Percentiles rank a stretch among this genome's conserved stretches.
phyloP scores from a whole-genome alignment of 345 rosid species.

The Brassica incana region DNA sequence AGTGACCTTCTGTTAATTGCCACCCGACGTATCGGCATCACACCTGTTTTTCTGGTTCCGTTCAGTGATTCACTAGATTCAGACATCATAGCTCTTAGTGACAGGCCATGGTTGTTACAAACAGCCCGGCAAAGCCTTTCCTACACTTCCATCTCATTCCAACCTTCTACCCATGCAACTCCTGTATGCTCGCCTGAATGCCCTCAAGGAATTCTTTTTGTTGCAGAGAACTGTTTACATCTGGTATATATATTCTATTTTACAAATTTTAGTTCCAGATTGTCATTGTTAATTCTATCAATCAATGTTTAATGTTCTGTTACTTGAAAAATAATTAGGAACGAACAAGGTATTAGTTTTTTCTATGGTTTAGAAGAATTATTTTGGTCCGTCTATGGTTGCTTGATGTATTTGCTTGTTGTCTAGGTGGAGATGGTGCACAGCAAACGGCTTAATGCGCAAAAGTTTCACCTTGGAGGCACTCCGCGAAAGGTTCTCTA shows the following conservation, averaged over 20 bases:
- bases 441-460: constrained; percentile 82
- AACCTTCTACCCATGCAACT: constrained; percentile 94
- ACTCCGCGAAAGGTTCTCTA: constrained; percentile 89
- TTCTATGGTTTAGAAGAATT: constrained; percentile 6
- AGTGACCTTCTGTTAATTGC: constrained; percentile 73
- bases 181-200: constrained; percentile 90
- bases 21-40: constrained; percentile 87
- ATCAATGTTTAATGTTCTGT: constrained; percentile 4
- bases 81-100: constrained; percentile 90
- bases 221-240: constrained; percentile 88
- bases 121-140: constrained; percentile 91
- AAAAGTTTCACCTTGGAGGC: constrained; percentile 93
- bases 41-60: constrained; percentile 95
- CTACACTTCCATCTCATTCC: constrained; percentile 87
- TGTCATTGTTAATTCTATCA: background rate
- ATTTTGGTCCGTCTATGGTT: constrained; percentile 7
- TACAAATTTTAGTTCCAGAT: constrained; percentile 9
- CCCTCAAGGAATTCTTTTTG: constrained; percentile 89
- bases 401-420: constrained; percentile 32
- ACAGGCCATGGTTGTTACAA: constrained; percentile 95
- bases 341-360: constrained; percentile 10
- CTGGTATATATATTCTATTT: constrained; percentile 54
- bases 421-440: constrained; percentile 94
- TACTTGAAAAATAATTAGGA: constrained; percentile 1
- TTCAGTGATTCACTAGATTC: constrained; percentile 71